Base-by-base conservation (phyloP, 805 yeast genomes). In the Candida vartiovaarae region DNA sequence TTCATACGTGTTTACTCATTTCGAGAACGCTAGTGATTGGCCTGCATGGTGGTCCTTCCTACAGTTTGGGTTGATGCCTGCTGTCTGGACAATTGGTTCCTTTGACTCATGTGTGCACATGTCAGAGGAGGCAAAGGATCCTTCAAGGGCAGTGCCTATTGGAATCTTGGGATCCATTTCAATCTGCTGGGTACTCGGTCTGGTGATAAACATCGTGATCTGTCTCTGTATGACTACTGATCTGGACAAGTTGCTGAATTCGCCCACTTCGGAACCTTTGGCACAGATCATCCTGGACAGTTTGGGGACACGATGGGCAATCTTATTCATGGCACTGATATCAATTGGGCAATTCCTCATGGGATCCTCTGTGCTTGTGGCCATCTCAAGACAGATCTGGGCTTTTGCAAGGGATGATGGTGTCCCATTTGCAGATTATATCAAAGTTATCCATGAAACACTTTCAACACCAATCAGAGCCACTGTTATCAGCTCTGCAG, bases 351-450 rank as follows among this genome's bases (percentile, higher is more conserved):
- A 80, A 59, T 78, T 75, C 62, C 63, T 80, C 41, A 82, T 81
- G 86, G 82, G 84, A 15, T 70, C 75, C 24, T 74, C 82, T 6
- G 71, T 73, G 46, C 61, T 79, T 43, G 70, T 80, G 30, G 84
- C 85, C 20, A 70, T 75, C 6, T 78, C 84, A 2, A 72, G 88
- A 60, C 87, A 80, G 62, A 69, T 79, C 40, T 82, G 84, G 79
- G 86, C 88, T 2, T 81, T 81, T 61, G 80, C 86, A 23, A 74
- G 90, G 65, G 90, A 82, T 59, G 80, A 81, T 48, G 87, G 88
- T 29, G 68, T 83, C 45, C 89, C 90, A 8, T 66, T 80, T 52
- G 71, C 82, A 20, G 60, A 68, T 34, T 65, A 67, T 54, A 70
- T 83, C 46, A 77, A 80, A 52, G 74, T 67, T 36, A 84, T 84